Evolutionary conservation across 1,284 basidiomycete species (phyloP), one percentile per base, ranked within the genome.

Genomic region (Trametes polyzona): DNA sequence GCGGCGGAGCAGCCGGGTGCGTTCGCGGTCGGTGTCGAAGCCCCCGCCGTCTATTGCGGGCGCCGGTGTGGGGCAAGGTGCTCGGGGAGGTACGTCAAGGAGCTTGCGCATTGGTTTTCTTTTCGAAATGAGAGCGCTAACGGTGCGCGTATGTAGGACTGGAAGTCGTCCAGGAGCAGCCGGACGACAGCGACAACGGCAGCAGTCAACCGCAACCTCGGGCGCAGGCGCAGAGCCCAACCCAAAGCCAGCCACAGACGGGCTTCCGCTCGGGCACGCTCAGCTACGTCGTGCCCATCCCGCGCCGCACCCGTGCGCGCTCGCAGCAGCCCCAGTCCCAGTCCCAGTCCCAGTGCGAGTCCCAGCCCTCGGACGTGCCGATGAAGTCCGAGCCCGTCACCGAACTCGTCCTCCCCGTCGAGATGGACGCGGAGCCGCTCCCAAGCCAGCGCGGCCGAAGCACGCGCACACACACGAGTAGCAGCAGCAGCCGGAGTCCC

Each of bases 241-340:
- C 23, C 23, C 26, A 17, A 12, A 10, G 12, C 4, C 44, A 26
- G 29, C 32, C 49, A 4, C 40, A 33, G 29, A 19, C 49, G 4
- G 42, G 47, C 32, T 55, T 61, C 51, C 62, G 56, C 35, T 63
- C 62, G 17, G 62, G 62, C 12, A 58, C 40, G 48, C 47, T 61
- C n/a, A n/a, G n/a, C n/a, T n/a, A n/a, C n/a, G 14, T 16, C 35
- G 17, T 56, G 8, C 46, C 47, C 42, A 46, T 63, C 37, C 52
- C 61, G 42, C 61, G 61, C 23, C 47, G 51, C 24, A 44, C 47
- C 1, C 52, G 40, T 6, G 29, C 19, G 7, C 43, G 19, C 12
- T 32, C 44, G 19, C 47, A 42, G 2, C 26, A 44, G 16, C 4
- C 29, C n/a, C 42, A n/a, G 27, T 24, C 21, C 40, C 57, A 53